Evolutionary conservation across 192 early-diverging fungal species (phyloP).

Genomic region (Entomortierella lignicola): DNA sequence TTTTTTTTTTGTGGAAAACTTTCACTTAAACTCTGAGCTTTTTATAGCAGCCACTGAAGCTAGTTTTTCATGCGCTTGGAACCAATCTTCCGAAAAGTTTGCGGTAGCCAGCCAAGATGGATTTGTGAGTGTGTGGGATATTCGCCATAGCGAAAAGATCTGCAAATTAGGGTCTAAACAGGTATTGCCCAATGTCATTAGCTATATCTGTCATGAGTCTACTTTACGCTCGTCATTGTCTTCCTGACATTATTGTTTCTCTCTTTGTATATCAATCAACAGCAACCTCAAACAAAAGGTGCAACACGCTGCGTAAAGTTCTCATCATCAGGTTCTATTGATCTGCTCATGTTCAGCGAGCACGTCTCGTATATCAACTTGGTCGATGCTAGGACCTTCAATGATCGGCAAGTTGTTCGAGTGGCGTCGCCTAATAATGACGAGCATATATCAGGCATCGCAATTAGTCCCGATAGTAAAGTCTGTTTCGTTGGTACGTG

Average conservation of each 20-base stretch:
- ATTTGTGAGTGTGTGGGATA: constrained; percentile 92
- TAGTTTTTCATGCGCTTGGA: constrained; percentile 96
- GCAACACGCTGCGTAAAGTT: constrained; percentile 90
- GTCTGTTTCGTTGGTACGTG: constrained; percentile 88
- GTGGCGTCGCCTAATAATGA: constrained; percentile 74
- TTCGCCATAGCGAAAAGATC: constrained; percentile 80
- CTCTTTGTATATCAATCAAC: not conserved
- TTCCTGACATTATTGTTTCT: not conserved
- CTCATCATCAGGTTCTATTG: constrained; percentile 87
- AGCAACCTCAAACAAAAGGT: constrained; percentile 78
- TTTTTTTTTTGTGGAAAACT: constrained; percentile 14
- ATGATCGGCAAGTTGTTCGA: constrained; percentile 82
- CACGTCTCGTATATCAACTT: constrained; percentile 90
- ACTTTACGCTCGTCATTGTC: no score
- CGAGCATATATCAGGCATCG: constrained; percentile 87
- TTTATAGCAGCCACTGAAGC: constrained; percentile 79
- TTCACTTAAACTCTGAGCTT: not conserved
- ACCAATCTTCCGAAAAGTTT: constrained; percentile 91
- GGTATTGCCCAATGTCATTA: constrained; percentile 61
- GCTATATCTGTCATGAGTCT: no score
- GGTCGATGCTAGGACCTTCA: constrained; percentile 91
- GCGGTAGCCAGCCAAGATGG: constrained; percentile 97
- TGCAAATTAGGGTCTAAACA: constrained; percentile 79
- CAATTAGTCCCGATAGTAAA: constrained; percentile 86
- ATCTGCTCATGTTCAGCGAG: constrained; percentile 87